Percentiles rank a stretch among this genome's conserved stretches.
These are phyloP conservation scores for Plasmodium yoelii DNA, from an alignment of 169 alveolate species.

Conservation along the genomic window DNA sequence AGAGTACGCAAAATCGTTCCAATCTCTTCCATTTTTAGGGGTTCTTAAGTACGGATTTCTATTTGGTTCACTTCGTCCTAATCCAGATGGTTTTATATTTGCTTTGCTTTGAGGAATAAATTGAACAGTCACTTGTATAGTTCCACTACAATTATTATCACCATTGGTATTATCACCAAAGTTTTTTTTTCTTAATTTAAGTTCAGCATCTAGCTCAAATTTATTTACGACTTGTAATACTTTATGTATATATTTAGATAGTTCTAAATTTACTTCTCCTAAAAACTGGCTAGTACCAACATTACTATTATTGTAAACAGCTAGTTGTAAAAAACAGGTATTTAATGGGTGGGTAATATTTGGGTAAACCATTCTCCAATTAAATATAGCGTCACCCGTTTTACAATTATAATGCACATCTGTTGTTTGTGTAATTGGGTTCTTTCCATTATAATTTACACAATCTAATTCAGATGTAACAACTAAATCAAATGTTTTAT, in stretches of 20 bases:
- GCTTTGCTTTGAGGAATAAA: constrained; percentile 93
- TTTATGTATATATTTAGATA: constrained; percentile 87
- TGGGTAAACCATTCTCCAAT: constrained; percentile 94
- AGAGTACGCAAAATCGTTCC: constrained; percentile 91
- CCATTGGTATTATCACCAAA: constrained; percentile 16
- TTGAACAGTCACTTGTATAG: constrained; percentile 91
- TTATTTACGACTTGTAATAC: constrained; percentile 87
- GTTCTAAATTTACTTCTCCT: constrained; percentile 90
- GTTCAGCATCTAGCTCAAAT: constrained; percentile 89
- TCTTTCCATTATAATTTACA: constrained; percentile 85
- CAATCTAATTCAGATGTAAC: constrained; percentile 90
- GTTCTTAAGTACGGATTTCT: constrained; percentile 90
- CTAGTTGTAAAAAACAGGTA: constrained; percentile 91
- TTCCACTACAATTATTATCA: constrained; percentile 84
- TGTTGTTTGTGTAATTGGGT: constrained; percentile 87
- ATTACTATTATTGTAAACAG: constrained; percentile 90
- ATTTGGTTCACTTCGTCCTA: constrained; percentile 93
- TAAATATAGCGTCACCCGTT: constrained; percentile 90
- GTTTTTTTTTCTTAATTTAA: constrained; percentile 86
- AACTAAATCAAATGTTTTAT: constrained; percentile 83
- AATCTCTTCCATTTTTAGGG: constrained; percentile 92
- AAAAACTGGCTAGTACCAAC: constrained; percentile 89
- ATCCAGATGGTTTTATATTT: constrained; percentile 90
- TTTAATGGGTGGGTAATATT: constrained; percentile 89
- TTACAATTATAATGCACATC: constrained; percentile 93